Evolutionary conservation across 257 asterid genomes (phyloP).

Genomic region (Buddleja alternifolia): DNA sequence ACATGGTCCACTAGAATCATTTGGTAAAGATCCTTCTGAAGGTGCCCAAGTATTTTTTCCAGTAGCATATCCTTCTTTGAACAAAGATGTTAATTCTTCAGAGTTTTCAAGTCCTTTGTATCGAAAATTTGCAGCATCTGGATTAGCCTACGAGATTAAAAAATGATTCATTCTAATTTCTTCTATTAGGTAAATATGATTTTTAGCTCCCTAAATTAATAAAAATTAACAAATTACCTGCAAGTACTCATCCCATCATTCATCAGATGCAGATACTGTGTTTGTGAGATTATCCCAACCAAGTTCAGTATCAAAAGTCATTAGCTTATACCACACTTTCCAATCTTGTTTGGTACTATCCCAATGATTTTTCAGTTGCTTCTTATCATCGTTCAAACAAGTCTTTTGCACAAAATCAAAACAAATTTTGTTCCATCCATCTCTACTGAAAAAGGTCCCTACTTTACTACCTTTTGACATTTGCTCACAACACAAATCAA

Average conservation of each 20-base stretch:
- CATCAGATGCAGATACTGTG: too few relatives aligned
- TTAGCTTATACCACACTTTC: neutral
- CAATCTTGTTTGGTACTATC: conserved; percentile 2
- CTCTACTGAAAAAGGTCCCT: neutral
- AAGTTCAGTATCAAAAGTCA: neutral
- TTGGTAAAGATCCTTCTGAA: conserved; percentile 15
- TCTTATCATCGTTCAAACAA: neutral
- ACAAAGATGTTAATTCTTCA: neutral
- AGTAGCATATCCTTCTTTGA: conserved; percentile 3
- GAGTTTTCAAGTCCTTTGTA: conserved; percentile 7
- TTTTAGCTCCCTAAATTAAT: too few relatives aligned
- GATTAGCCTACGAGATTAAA: neutral
- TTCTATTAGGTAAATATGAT: too few relatives aligned
- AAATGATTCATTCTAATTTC: too few relatives aligned
- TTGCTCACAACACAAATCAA: neutral
- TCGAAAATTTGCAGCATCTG: neutral
- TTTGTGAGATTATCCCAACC: neutral
- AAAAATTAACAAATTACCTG: too few relatives aligned
- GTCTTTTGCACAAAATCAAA: neutral
- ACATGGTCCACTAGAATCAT: neutral
- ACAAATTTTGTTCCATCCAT: neutral
- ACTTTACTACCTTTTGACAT: too few relatives aligned
- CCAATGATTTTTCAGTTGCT: conserved; percentile 8
- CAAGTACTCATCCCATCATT: too few relatives aligned
- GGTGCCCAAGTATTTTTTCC: conserved; percentile 15